Evolutionary conservation across 2,329 filamentous ascomycete species (phyloP).

Genomic region (Atkinsonella hypoxylon): DNA sequence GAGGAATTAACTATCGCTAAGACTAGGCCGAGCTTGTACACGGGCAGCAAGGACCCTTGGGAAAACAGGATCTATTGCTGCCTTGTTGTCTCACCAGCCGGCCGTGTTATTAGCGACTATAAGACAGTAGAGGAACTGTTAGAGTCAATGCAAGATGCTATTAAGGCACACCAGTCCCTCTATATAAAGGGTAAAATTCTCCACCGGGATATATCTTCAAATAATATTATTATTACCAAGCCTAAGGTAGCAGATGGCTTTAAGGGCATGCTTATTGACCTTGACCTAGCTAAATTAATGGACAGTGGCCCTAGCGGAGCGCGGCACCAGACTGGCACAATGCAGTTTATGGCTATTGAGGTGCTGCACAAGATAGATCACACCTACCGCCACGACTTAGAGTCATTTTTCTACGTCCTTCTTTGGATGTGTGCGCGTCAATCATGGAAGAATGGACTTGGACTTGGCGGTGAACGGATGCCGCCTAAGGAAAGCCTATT

Average conservation of each 20-base stretch:
- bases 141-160: conserved; percentile 5
- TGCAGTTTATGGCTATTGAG: conserved; percentile 23
- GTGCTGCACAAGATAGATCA: conserved; percentile 18
- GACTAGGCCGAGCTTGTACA: conserved; percentile 7
- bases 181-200: conserved; percentile 3
- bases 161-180: conserved; percentile 5
- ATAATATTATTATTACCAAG: conserved; percentile 5
- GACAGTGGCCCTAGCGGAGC: conserved; percentile 12
- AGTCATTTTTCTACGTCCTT: conserved; percentile 8
- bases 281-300: conserved; percentile 10
- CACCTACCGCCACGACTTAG: conserved; percentile 11
- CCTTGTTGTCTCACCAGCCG: conserved; percentile 7
- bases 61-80: conserved; percentile 7
- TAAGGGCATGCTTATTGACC: conserved; percentile 15
- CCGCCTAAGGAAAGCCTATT: conserved; percentile 1
- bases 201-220: conserved; percentile 4
- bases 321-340: conserved; percentile 16
- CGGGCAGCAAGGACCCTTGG: conserved; percentile 5
- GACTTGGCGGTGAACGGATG: not conserved
- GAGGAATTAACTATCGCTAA: conserved; percentile 1
- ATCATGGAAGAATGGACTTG: conserved; percentile 6
- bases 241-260: conserved; percentile 8
- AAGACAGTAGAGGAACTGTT: not conserved
- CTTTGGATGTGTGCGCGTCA: conserved; percentile 11
- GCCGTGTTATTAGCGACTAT: conserved; percentile 5